Conservation (phyloP, 2,329 filamentous ascomycete species). For the Clonostachys sp. region DNA sequence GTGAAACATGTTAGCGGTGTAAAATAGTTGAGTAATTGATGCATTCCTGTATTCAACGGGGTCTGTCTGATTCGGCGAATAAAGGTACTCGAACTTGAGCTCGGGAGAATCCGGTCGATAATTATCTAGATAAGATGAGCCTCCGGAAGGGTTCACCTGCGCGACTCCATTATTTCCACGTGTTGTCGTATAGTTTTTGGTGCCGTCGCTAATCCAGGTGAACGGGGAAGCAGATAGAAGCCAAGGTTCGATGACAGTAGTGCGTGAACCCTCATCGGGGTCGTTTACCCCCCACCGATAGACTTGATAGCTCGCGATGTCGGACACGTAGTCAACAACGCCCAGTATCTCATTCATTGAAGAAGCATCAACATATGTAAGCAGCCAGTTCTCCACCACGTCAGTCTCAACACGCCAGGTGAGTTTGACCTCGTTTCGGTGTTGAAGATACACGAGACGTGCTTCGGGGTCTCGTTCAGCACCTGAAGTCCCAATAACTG, state of each 20-base stretch:
- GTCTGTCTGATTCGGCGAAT: constrained; percentile 21
- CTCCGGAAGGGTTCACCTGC: constrained; percentile 38
- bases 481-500: constrained; percentile 42
- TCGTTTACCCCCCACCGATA: constrained; percentile 53
- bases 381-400: constrained; percentile 50
- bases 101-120: constrained; percentile 39
- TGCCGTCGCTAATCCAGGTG: constrained; percentile 47
- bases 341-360: constrained; percentile 41
- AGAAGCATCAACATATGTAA: constrained; percentile 50
- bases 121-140: constrained; percentile 19
- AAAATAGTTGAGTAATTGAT: constrained; percentile 55
- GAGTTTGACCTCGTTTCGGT: constrained; percentile 37
- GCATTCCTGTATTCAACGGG: constrained; percentile 43
- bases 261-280: constrained; percentile 41
- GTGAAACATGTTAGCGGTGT: constrained; percentile 55
- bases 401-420: constrained; percentile 58
- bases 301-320: constrained; percentile 47
- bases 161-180: constrained; percentile 56
- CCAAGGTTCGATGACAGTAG: constrained; percentile 42
- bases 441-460: constrained; percentile 45
- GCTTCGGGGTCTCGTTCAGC: constrained; percentile 47
- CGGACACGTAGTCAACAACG: constrained; percentile 52
- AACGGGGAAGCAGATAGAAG: constrained; percentile 39
- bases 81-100: constrained; percentile 43
- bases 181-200: constrained; percentile 42